phyloP scores from a whole-genome alignment of 306 rosid genomes.

The Sindora glabra region DNA sequence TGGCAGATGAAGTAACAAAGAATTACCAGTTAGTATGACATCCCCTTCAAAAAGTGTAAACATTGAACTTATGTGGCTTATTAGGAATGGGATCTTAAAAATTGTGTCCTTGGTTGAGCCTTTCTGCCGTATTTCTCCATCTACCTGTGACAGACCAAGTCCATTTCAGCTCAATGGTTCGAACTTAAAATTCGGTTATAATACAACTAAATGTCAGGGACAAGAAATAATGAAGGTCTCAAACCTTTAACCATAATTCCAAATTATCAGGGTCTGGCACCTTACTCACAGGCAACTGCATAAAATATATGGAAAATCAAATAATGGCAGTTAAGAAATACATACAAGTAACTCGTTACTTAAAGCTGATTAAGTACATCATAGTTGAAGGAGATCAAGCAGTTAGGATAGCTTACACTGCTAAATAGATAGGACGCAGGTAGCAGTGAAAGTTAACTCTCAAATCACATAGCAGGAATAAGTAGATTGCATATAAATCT shows the following conservation, averaged over 20 bases:
- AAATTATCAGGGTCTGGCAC: conserved; percentile 77
- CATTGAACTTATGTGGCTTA: conserved; percentile 79
- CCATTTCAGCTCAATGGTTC: conserved; percentile 6
- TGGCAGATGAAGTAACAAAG: background rate
- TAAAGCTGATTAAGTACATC: background rate
- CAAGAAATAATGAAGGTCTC: conserved; percentile 4
- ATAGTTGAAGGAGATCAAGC: too few species aligned
- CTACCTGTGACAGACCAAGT: conserved; percentile 48
- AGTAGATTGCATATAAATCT: background rate
- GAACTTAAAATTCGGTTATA: background rate
- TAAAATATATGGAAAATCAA: background rate
- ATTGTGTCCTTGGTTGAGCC: conserved; percentile 97
- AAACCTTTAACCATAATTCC: conserved; percentile 90
- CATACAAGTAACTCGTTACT: background rate
- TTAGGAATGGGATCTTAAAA: conserved; percentile 81
- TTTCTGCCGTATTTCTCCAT: conserved; percentile 76
- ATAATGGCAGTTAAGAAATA: background rate
- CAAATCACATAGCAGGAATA: background rate
- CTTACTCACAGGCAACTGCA: conserved; percentile 66
- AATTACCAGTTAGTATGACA: conserved; percentile 82
- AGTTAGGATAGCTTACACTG: too few species aligned
- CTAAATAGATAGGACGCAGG: conserved; percentile 9
- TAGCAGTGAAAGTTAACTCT: background rate
- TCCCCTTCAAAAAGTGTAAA: conserved; percentile 94
- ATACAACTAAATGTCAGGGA: background rate